phyloP scores from a whole-genome alignment of 208 protist species.

The Acanthamoeba triangularis region DNA sequence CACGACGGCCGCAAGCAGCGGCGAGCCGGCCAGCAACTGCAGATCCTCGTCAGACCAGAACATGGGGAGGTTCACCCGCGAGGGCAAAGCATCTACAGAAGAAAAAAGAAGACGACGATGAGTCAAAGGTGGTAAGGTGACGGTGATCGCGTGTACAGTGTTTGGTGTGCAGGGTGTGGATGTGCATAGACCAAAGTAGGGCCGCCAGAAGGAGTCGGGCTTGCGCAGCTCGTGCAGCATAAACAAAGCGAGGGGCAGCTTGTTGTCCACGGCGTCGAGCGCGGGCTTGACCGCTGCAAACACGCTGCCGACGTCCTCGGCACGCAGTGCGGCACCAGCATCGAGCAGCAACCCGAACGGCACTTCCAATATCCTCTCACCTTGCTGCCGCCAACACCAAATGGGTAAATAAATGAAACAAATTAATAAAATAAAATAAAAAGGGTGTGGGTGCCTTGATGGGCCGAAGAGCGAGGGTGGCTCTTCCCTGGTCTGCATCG shows the following conservation, averaged over 20 bases:
- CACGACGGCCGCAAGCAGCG: not conserved
- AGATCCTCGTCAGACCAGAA: slow-evolving; percentile 40
- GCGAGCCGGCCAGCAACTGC: not conserved
- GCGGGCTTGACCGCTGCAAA: not conserved
- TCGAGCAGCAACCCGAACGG: slow-evolving; percentile 14
- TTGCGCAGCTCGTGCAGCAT: slow-evolving; percentile 26
- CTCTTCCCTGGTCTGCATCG: not conserved
- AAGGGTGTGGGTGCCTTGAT: not conserved
- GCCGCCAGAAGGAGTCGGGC: slow-evolving; percentile 48
- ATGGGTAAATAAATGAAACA: not conserved
- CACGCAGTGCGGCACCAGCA: not conserved
- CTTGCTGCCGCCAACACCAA: not conserved
- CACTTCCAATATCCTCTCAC: slow-evolving; percentile 1
- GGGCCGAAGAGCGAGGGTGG: not conserved
- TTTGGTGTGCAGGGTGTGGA: not conserved
- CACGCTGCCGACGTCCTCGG: not conserved
- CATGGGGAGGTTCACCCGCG: slow-evolving; percentile 47
- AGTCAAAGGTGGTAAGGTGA: not conserved
- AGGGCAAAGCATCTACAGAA: slow-evolving; percentile 16
- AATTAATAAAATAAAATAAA: not conserved
- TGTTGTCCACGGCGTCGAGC: slow-evolving; percentile 32
- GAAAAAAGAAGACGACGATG: not conserved
- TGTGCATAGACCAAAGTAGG: slow-evolving; percentile 19
- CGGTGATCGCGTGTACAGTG: no score
- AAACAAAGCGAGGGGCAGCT: slow-evolving; percentile 33